Evolutionary conservation across 306 rosid species (phyloP), one percentile per base, ranked within the genome.

Genomic region (Vigna mungo): DNA sequence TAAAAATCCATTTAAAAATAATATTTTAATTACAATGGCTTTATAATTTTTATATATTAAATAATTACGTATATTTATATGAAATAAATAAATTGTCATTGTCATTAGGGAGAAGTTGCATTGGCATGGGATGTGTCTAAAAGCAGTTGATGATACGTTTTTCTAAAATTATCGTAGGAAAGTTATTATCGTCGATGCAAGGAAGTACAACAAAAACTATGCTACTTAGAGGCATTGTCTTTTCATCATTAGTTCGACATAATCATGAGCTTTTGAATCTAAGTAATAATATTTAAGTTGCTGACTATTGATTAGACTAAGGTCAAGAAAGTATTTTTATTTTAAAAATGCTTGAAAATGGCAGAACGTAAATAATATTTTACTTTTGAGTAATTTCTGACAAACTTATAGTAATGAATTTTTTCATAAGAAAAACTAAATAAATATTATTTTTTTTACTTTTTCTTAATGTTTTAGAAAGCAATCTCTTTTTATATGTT

Each of bases 131-230:
- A 48, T 48, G 17, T 15, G 53, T 48, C 25, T 41, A 6, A 48
- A 54, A 69, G 18, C 47, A 21, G 37, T 30, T 49, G n/a, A 49
- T 4, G 59, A 69, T 30, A 30, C 34, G 34, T 30, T 30, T 30
- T 36, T 18, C 48, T 30, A 18, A 71, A 54, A 15, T 53, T 36
- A 32, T 54, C 2, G 49, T 71, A 54, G 65, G 62, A 71, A 51
- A 27, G 34, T 30, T 30, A 27, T 51, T 16, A 20, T 20, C 21
- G 9, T 53, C 37, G 15, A 44, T 18, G 1, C 6, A 36, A 36
- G 54, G 15, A 54, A 17, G 75, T 71, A 71, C 63, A 52, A 70
- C 37, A 11, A 51, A 49, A 52, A 52, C 17, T 11, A 52, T 71
- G 51, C 51, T n/a, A 71, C 36, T 71, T 52, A 14, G 51, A n/a